These are phyloP conservation scores for Stipa capillata DNA, from an alignment of 176 grass and related monocot species.

Conservation along the genomic window DNA sequence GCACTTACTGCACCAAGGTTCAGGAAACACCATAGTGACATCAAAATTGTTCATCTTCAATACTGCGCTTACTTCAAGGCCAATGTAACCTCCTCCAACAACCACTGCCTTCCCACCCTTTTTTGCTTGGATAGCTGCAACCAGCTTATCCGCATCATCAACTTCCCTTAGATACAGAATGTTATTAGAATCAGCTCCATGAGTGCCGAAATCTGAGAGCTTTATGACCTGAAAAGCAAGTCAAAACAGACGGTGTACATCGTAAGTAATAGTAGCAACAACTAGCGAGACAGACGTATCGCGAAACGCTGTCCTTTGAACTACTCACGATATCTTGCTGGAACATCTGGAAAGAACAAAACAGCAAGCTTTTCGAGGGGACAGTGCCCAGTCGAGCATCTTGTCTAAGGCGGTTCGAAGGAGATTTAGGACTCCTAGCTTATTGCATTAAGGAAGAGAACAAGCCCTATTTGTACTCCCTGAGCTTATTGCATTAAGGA, in stretches of 20 bases:
- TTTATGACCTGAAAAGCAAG: constrained; percentile 58
- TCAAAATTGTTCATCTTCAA: constrained; percentile 77
- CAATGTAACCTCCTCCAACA: constrained; percentile 95
- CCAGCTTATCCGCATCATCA: constrained; percentile 80
- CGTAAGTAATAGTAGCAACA: neutral
- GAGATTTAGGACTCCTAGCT: too few relatives aligned
- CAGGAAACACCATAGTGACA: constrained; percentile 97
- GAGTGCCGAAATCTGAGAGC: constrained; percentile 82
- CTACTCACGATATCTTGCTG: too few relatives aligned
- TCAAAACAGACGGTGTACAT: neutral
- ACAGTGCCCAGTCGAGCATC: too few relatives aligned
- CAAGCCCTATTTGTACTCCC: too few relatives aligned
- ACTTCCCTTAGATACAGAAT: constrained; percentile 90
- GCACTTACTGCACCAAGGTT: constrained; percentile 98
- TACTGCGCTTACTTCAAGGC: constrained; percentile 82
- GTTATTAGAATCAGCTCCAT: constrained; percentile 82
- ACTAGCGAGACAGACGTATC: too few relatives aligned
- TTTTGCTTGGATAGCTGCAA: constrained; percentile 84
- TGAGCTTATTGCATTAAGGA: too few relatives aligned
- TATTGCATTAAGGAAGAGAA: too few relatives aligned
- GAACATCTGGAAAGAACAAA: too few relatives aligned
- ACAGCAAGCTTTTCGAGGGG: too few relatives aligned
- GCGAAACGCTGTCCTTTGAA: too few relatives aligned
- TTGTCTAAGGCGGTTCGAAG: too few relatives aligned
- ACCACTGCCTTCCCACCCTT: constrained; percentile 90